Conservation (phyloP, 768 basidiomycete genomes). For the Hypholoma sublateritium region DNA sequence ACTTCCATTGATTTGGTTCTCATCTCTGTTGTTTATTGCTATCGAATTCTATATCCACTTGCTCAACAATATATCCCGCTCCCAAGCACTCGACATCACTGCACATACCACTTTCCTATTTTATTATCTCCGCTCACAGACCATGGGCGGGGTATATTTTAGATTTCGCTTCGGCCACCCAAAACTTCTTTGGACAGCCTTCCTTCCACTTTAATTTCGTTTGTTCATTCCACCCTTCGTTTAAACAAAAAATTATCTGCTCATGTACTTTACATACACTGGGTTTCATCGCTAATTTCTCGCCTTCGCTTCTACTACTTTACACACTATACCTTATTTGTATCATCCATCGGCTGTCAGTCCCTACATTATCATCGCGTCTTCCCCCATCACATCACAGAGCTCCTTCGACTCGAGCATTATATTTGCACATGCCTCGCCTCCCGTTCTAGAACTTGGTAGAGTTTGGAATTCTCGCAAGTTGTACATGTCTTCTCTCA, state of each 20-base stretch:
- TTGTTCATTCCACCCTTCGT: constrained; percentile 12
- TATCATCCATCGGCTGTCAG: background rate
- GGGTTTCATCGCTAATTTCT: background rate
- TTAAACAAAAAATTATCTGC: constrained; percentile 6
- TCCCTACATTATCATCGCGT: background rate
- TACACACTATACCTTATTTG: background rate
- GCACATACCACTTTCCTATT: constrained; percentile 8
- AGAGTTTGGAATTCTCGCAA: constrained; percentile 1
- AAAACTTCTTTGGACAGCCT: constrained; percentile 8
- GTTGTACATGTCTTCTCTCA: constrained; percentile 9
- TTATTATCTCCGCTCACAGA: constrained; percentile 5
- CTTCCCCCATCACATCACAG: background rate
- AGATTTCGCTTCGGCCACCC: constrained; percentile 7
- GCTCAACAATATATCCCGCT: constrained; percentile 4
- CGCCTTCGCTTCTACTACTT: background rate
- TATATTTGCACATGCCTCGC: background rate
- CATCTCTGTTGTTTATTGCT: constrained; percentile 9
- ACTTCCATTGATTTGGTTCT: constrained; percentile 5
- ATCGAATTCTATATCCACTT: constrained; percentile 7
- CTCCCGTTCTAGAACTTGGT: constrained; percentile 2
- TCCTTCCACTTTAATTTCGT: constrained; percentile 5
- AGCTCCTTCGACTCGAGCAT: background rate
- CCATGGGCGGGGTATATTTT: constrained; percentile 1
- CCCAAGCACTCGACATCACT: constrained; percentile 2
- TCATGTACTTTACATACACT: constrained; percentile 4